Evolutionary conservation across 768 basidiomycete species (phyloP), one percentile per base, ranked within the genome.

Genomic region (Boletus pseudopeckii): DNA sequence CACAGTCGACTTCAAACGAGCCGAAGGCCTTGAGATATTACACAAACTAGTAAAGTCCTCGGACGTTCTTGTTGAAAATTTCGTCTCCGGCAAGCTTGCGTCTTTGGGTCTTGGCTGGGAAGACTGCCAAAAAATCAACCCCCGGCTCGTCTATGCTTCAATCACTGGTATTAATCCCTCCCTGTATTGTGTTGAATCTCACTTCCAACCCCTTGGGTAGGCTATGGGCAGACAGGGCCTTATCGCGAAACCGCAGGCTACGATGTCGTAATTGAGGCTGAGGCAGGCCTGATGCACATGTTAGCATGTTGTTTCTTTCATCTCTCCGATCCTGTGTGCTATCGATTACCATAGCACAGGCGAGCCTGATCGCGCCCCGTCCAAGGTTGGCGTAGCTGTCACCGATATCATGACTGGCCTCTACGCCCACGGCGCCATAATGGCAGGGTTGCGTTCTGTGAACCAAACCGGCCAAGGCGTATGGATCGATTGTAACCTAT

Each of bases 221-320:
- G 87, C 15, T 90, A 90, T 59, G 88, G 88, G 1, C 95, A 97
- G 62, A 93, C 90, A 0, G 95, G 95, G 2, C 95, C 95, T 9
- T 97, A 86, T 62, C 77, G 86, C 48, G 75, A 81, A 49, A 82
- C 85, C 18, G 86, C 94, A 17, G 94, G 94, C 14, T 96, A 95
- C 69, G 92, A 93, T 67, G 93, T 93, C 24, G 72, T 85, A 24
- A 84, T 90, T 26, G 89, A 93, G 67, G 93, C 84, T 3, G 93
- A 96, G 70, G 92, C 94, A 33, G 96, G 95, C 10, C 73, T 96
- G 47, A 94, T 94, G 92, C 91, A 94, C 69, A 94, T 94, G 88
- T 91, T 40, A 56, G 84, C 75, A 43, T 52, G 52, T 38, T 47
- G 33, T 59, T 26, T 55, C 48, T 30, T 34, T 66, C 41, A 13